phyloP scores from a whole-genome alignment of 345 rosid species.

The Melaleuca alternifolia region DNA sequence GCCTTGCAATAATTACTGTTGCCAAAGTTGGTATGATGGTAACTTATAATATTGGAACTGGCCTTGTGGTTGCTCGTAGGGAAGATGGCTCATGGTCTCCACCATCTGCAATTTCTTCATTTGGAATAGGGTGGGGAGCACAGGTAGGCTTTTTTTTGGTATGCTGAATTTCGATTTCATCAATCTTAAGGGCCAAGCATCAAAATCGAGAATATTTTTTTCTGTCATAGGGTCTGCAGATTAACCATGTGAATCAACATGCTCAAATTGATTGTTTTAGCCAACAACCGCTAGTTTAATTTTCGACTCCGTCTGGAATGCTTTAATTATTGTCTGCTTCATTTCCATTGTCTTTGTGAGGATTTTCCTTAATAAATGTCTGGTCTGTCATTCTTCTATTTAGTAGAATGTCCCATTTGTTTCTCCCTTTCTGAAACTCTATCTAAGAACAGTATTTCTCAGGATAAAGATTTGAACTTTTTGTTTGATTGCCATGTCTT shows the following conservation, averaged over 20 bases:
- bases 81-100: conserved; percentile 98
- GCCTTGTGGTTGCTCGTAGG: conserved; percentile 76
- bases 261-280: not conserved
- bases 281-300: not conserved
- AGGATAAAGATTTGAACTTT: not conserved
- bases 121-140: conserved; percentile 98
- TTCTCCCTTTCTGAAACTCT: not conserved
- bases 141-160: conserved; percentile 38
- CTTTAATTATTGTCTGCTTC: not conserved
- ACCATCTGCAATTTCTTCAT: conserved; percentile 86
- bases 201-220: not conserved
- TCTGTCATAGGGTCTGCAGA: not conserved
- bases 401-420: not conserved
- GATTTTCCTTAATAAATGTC: not conserved
- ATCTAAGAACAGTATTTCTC: not conserved
- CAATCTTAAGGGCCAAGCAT: not conserved
- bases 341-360: not conserved
- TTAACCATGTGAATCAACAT: not conserved
- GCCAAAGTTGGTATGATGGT: conserved; percentile 86
- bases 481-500: not conserved
- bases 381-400: not conserved
- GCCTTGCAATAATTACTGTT: conserved; percentile 80
- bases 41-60: conserved; percentile 88
- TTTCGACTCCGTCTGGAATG: not conserved
- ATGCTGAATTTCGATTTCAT: not conserved